Evolutionary conservation across 805 yeast species (phyloP), one percentile per base, ranked within the genome.

Genomic region (Debaryomyces hansenii): DNA sequence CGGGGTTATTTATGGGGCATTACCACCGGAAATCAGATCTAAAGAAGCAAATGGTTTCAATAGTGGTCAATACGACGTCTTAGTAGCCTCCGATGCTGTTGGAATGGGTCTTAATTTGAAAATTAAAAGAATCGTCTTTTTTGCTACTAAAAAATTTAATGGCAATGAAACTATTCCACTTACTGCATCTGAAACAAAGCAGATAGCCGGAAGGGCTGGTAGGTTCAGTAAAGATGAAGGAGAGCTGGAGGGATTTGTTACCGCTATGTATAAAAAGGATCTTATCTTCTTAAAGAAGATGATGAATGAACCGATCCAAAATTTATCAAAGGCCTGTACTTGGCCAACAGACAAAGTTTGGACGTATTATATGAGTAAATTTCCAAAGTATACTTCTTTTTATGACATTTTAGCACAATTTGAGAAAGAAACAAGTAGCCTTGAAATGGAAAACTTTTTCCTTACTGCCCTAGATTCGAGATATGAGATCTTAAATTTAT

Each of bases 141-240:
- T 86, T 14, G 75, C 84, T 0, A 69, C 79, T 21, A 62, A 62
- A 41, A 94, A 94, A 64, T 91, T 78, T 55, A 80, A 90, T 59
- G 97, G 97, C 5, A 60, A 57, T 11, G 66, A 63, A 12, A 66
- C 72, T 48, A 65, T 64, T 7, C 61, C 61, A 1, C 63, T 94
- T 27, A 71, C 86, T 0, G 66, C 77, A 4, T 85, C 96, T 0
- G 83, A 84, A 46, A 77, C 85, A 24, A 91, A 90, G 62, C 99
- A 94, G 63, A 92, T 94, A 50, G 97, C 94, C 4, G 99, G 99
- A 1, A 75, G 99, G 51, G 99, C 99, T 0, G 99, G 99, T 1
- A 69, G 99, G 50, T 94, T 70, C 56, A 78, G 58, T 40, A 55
- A 51, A 15, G 59, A 55, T 27, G 53, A 54, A 9, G 73, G 71